Base-by-base conservation (phyloP, 1,284 basidiomycete genomes). In the Leccinum cinnamomeum region DNA sequence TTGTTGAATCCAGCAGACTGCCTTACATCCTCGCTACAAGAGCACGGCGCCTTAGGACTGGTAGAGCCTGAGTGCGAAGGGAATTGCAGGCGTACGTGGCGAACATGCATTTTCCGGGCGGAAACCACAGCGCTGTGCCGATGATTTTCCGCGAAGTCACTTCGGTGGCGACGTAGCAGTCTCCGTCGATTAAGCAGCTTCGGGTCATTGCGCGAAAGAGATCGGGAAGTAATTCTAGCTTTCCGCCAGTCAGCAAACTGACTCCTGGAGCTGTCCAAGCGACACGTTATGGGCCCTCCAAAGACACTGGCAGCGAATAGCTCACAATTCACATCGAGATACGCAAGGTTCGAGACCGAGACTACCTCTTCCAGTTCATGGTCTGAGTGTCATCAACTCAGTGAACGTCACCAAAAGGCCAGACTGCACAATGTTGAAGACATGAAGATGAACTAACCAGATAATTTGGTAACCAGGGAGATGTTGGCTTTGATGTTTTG, bases 101-200 rank as follows among this genome's bases (percentile, higher is more conserved):
- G 2, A 28, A 53, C 53, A 53, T 14, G 7, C 14, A 18, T 37
- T 62, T 62, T 7, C 60, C 60, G 0, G 60, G 60, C 2, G 60
- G 60, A 48, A 62, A 62, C 60, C 60, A 62, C 16, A 62, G 37
- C 4, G 60, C 59, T 3, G 39, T 61, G 4, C 60, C 60, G 3
- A 62, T 14, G 6, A 61, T 62, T 41, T 53, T 61, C 23, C 20
- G 39, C 3, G 60, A 54, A 37, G 59, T 11, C 33, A n/a, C 12
- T 18, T 62, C 60, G 8, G 7, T 62, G 1, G 60, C 60, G 33
- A 62, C n/a, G 60, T 62, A 62, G 18, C 60, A 62, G 20, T 62
- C 50, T 25, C 60, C 60, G 12, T 62, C 59, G 7, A 44, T 28
- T 25, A 62, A 16, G 14, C 60, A 62, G 33, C 60, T 28, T 20